Conservation (phyloP, 306 rosid species). For the Vigna reflexopilosa region DNA sequence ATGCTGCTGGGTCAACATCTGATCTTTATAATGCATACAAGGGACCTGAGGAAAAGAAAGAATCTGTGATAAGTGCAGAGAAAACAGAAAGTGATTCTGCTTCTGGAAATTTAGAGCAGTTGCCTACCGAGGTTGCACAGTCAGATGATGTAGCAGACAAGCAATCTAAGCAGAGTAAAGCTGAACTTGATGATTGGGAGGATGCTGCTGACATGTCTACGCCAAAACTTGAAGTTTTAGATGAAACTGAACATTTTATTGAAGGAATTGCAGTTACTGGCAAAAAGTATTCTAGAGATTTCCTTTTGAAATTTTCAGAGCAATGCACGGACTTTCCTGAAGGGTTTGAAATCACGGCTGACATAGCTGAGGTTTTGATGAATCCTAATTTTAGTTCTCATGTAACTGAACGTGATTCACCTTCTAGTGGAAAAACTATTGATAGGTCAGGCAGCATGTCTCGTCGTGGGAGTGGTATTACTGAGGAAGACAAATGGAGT, state of each 20-base stretch:
- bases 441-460: constrained; percentile 64
- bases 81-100: constrained; percentile 47
- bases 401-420: constrained; percentile 62
- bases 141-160: constrained; percentile 41
- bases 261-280: constrained; percentile 55
- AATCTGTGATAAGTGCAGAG: constrained; percentile 48
- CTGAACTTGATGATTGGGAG: constrained; percentile 96
- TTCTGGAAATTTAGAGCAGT: constrained; percentile 52
- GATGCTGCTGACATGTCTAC: constrained; percentile 90
- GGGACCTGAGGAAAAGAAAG: constrained; percentile 86
- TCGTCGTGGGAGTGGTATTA: constrained; percentile 70
- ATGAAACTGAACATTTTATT: constrained; percentile 42
- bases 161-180: constrained; percentile 53
- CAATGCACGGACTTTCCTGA: constrained; percentile 66
- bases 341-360: constrained; percentile 62
- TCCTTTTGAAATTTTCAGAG: constrained; percentile 72
- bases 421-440: constrained; percentile 63
- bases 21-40: constrained; percentile 94
- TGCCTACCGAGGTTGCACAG: constrained; percentile 46
- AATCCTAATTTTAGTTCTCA: constrained; percentile 49
- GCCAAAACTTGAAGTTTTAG: constrained; percentile 65
- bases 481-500: constrained; percentile 81
- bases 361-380: constrained; percentile 57
- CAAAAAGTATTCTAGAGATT: constrained; percentile 87
- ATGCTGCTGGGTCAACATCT: constrained; percentile 86